Percentiles rank a stretch among this genome's conserved stretches.
These are phyloP conservation scores for Beauveria medogensis DNA, from an alignment of 2,329 filamentous ascomycete genomes.

Conservation along the genomic window DNA sequence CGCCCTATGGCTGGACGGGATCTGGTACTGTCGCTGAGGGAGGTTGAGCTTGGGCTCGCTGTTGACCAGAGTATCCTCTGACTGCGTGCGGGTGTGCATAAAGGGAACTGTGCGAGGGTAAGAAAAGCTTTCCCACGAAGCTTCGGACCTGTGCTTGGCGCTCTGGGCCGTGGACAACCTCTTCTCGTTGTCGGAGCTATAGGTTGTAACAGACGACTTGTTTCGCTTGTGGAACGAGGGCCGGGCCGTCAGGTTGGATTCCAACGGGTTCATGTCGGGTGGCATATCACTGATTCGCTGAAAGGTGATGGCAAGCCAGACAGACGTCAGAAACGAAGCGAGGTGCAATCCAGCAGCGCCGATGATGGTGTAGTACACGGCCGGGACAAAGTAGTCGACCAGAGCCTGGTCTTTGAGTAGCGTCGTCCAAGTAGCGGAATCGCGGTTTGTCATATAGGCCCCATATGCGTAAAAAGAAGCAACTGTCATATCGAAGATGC, in stretches of 20 bases:
- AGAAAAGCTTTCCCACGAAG: conserved; percentile 36
- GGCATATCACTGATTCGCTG: conserved; percentile 73
- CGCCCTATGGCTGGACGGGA: conserved; percentile 33
- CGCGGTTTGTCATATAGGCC: conserved; percentile 36
- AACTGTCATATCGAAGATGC: conserved; percentile 57
- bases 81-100: conserved; percentile 64
- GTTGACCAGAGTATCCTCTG: conserved; percentile 47
- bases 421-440: conserved; percentile 54
- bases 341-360: conserved; percentile 60
- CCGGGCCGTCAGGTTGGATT: conserved; percentile 72
- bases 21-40: conserved; percentile 48
- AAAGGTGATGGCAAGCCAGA: conserved; percentile 74
- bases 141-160: conserved; percentile 33
- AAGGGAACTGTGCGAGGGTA: conserved; percentile 61
- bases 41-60: conserved; percentile 47
- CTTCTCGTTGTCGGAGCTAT: conserved; percentile 47
- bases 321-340: conserved; percentile 59
- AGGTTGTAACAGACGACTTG: conserved; percentile 46
- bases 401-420: conserved; percentile 51
- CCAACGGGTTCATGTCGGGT: conserved; percentile 91
- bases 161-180: conserved; percentile 43
- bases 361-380: conserved; percentile 61
- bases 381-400: conserved; percentile 52
- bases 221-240: conserved; percentile 64
- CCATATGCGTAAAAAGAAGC: conserved; percentile 50